Evolutionary conservation across 768 basidiomycete genomes (phyloP), one percentile per base, ranked within the genome.

Genomic region (Russula compacta): DNA sequence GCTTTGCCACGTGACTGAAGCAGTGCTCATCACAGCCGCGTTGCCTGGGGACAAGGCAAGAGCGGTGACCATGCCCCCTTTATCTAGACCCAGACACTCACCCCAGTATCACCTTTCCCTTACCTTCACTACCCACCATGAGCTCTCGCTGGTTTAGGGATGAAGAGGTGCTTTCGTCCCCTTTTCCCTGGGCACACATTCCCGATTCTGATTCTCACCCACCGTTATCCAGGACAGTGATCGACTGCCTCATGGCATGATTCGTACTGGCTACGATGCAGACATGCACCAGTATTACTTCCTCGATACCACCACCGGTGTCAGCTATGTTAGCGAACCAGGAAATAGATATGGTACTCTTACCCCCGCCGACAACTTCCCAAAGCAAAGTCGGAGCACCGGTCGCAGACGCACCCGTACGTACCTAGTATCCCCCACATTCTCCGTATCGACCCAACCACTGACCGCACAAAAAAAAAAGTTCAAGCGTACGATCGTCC

Each of bases 181-280:
- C 24, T 17, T 21, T 46, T 33, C 46, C 42, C 39, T 9, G 10
- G 35, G 4, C 17, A 7, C 38, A 9, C 21, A 15, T 7, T 3
- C 38, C 35, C 35, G 24, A 29, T 58, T 6, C 4, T 29, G 6
- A 29, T 29, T n/a, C 14, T 8, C 19, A 5, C 38, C 6, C 24
- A 29, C 24, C 46, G 3, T n/a, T 32, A 19, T 46, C 44, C 4
- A 66, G 64, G 64, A 66, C 10, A 10, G 19, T 7, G 53, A 64
- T 3, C 49, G 64, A 17, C 42, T 66, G 3, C 64, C 64, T 24
- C 1, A 47, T 4, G 64, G 63, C 44, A 56, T 66, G 54, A 10
- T 42, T 15, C 62, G 64, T 11, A 57, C 42, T 19, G 64, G 42
- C 14, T 66, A 66, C 47, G 62, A 66, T 42, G 64, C 63, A 12